Evolutionary conservation across 1,139 yeast genomes (phyloP), one percentile per base, ranked within the genome.

Genomic region (Saccharomycopsis phalli): DNA sequence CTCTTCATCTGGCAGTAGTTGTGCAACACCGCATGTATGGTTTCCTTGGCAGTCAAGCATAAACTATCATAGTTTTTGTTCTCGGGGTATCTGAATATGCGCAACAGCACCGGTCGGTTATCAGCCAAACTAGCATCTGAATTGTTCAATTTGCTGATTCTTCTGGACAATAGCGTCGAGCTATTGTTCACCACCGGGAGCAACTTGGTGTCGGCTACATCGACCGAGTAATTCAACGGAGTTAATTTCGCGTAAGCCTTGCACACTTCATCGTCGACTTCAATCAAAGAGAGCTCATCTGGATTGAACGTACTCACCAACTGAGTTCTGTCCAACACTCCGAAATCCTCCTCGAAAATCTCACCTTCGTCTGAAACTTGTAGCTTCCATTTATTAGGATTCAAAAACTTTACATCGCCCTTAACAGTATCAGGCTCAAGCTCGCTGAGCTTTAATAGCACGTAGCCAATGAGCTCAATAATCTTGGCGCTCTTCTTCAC

Each of bases 311-410:
- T 69, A 2, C 71, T 60, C 27, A 80, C 61, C 3, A 60, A 49
- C 42, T 81, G 65, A 0, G 69, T 63, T 49, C 88, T 61, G 37
- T 74, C 81, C 41, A 81, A 60, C 3, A 77, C 66, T 2, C 91
- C 91, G 62, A 81, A 81, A 20, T 80, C 73, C 36, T 71, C 76
- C 23, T 80, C 83, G 50, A 77, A 80, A n/a, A 76, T 72, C 43
- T 81, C 87, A 5, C 91, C 91, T 46, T 81, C 91, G 53, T 81
- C 93, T 1, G 77, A 81, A 34, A 81, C 60, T 45, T 76, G 81
- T n/a, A 81, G 51, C 40, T 77, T 64, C 79, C 86, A 81, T 38
- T 62, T 62, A 52, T 80, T 79, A 0, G 86, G 82, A 48, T 78
- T 69, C 38, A 20, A 46, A 19, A 35, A 45, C 29, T 47, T 50